Conservation (phyloP, 306 rosid genomes). For the Prunus padus region DNA sequence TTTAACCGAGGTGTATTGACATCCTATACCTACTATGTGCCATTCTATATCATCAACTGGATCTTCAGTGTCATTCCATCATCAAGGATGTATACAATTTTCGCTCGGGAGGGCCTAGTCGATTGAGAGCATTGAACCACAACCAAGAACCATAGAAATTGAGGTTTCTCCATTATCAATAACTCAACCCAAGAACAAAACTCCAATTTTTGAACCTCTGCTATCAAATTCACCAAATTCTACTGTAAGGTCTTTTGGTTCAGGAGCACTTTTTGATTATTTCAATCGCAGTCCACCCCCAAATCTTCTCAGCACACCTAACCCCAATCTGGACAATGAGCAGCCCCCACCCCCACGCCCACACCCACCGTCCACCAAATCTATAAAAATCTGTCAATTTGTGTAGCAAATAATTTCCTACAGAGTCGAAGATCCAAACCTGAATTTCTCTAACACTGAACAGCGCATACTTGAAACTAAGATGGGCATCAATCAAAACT, state of each 20-base stretch:
- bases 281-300: slow-evolving; percentile 49
- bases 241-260: slow-evolving; percentile 62
- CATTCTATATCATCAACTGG: slow-evolving; percentile 71
- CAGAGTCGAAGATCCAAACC: too few relatives aligned
- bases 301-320: too few relatives aligned
- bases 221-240: slow-evolving; percentile 80
- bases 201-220: slow-evolving; percentile 8
- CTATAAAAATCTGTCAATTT: too few relatives aligned
- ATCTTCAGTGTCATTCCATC: slow-evolving; percentile 84
- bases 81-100: slow-evolving; percentile 94
- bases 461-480: too few relatives aligned
- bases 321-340: too few relatives aligned
- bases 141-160: slow-evolving; percentile 59
- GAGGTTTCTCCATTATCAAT: slow-evolving; percentile 67
- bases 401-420: too few relatives aligned
- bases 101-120: slow-evolving; percentile 83
- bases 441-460: too few relatives aligned
- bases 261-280: slow-evolving; percentile 67
- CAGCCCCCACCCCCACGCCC: too few relatives aligned
- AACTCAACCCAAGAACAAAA: slow-evolving; percentile 19
- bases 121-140: slow-evolving; percentile 78
- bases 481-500: too few relatives aligned
- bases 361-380: too few relatives aligned
- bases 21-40: too few relatives aligned
- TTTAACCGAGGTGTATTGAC: too few relatives aligned